phyloP scores from a whole-genome alignment of 768 basidiomycete genomes.

The Calocybe indica region DNA sequence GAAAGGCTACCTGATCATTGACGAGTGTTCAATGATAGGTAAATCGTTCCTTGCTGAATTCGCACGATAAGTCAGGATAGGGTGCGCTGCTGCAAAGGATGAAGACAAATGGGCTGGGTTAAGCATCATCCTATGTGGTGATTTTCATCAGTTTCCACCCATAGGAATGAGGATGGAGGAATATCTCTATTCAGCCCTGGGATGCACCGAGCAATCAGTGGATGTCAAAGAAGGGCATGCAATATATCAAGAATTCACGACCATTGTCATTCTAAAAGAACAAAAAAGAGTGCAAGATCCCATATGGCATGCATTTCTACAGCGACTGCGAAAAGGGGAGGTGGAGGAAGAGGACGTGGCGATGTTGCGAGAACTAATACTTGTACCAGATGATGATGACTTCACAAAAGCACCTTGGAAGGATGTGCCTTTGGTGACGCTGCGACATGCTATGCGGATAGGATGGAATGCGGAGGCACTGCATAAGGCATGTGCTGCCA shows the following conservation, averaged over 20 bases:
- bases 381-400: slow-evolving; percentile 12
- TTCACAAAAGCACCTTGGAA: slow-evolving; percentile 17
- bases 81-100: background rate
- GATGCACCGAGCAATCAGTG: background rate
- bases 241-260: slow-evolving; percentile 21
- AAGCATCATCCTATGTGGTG: slow-evolving; percentile 26
- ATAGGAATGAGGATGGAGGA: slow-evolving; percentile 17
- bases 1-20: slow-evolving; percentile 26
- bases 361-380: slow-evolving; percentile 16
- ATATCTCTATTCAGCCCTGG: slow-evolving; percentile 13
- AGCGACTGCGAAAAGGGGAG: slow-evolving; percentile 15
- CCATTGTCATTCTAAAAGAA: slow-evolving; percentile 24
- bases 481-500: slow-evolving; percentile 12
- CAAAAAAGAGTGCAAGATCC: slow-evolving; percentile 25
- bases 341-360: slow-evolving; percentile 16
- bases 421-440: slow-evolving; percentile 18
- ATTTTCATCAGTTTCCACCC: slow-evolving; percentile 28
- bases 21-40: slow-evolving; percentile 19
- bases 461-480: slow-evolving; percentile 21
- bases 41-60: background rate
- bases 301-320: slow-evolving; percentile 24
- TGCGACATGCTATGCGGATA: slow-evolving; percentile 19
- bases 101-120: slow-evolving; percentile 11
- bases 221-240: slow-evolving; percentile 9
- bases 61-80: background rate